phyloP scores from a whole-genome alignment of 1,284 basidiomycete genomes.

The Taiwanofungus camphoratus region DNA sequence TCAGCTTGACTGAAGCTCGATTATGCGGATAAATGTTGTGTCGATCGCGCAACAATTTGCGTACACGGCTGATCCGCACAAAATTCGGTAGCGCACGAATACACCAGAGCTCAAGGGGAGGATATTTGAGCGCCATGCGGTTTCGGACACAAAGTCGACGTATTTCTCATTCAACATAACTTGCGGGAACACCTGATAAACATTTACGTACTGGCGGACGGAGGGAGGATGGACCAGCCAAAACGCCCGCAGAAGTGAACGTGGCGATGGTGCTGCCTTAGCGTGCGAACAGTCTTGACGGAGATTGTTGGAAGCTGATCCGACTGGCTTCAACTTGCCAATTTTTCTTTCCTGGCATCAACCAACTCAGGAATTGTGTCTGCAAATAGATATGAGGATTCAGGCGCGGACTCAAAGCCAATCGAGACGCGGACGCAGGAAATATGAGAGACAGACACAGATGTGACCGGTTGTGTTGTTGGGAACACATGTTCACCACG shows the following conservation, averaged over 20 bases:
- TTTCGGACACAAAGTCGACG: too few relatives aligned
- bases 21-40: background rate
- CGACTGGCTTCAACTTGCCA: too few relatives aligned
- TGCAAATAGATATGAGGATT: too few relatives aligned
- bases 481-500: background rate
- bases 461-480: too few relatives aligned
- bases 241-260: conserved; percentile 9
- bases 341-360: too few relatives aligned
- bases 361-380: too few relatives aligned
- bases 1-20: background rate
- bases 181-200: conserved; percentile 12
- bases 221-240: conserved; percentile 4
- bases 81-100: too few relatives aligned
- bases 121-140: too few relatives aligned
- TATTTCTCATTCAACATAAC: too few relatives aligned
- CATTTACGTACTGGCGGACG: conserved; percentile 10
- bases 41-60: background rate
- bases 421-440: background rate
- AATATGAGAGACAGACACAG: background rate
- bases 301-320: conserved; percentile 13
- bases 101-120: too few relatives aligned
- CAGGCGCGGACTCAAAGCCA: too few relatives aligned
- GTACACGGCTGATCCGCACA: background rate
- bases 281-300: conserved; percentile 12
- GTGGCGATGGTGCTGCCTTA: conserved; percentile 11